Evolutionary conservation across 352 stramenopile species (phyloP).

Genomic region (Pythium phragmitis): DNA sequence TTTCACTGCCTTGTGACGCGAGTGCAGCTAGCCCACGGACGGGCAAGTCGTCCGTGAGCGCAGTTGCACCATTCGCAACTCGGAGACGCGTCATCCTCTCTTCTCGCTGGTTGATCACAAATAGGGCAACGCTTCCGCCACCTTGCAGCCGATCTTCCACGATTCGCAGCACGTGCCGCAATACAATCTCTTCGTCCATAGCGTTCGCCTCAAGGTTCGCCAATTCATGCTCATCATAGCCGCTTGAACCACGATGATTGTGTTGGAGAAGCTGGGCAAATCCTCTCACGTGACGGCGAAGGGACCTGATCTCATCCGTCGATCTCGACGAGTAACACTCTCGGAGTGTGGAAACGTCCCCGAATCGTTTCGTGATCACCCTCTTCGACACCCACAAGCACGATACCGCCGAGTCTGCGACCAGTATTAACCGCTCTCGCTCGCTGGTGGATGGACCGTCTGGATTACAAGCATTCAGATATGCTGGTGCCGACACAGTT

Average conservation of each 20-base stretch:
- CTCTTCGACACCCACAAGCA: background rate
- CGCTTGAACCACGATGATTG: background rate
- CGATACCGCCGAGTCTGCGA: background rate
- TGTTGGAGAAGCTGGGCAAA: background rate
- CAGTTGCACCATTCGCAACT: background rate
- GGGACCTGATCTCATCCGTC: background rate
- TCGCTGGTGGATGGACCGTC: background rate
- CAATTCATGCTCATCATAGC: background rate
- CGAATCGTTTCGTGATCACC: background rate
- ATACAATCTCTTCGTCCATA: background rate
- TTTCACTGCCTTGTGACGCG: background rate
- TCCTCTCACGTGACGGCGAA: constrained; percentile 1
- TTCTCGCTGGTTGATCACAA: background rate
- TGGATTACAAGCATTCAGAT: background rate
- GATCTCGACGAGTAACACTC: background rate
- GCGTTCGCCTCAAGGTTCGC: background rate
- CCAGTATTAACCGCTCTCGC: background rate
- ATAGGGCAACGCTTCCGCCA: background rate
- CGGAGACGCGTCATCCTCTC: constrained; percentile 3
- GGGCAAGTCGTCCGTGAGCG: background rate
- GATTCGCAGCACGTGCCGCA: constrained; percentile 7
- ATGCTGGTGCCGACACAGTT: background rate
- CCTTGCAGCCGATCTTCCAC: background rate
- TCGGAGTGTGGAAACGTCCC: background rate
- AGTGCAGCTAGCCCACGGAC: constrained; percentile 9